A percentile compares a stretch with the other conserved stretches of the same genome.
Conservation (phyloP, 2,329 filamentous ascomycete genomes). For the Beauveria brongniartii region DNA sequence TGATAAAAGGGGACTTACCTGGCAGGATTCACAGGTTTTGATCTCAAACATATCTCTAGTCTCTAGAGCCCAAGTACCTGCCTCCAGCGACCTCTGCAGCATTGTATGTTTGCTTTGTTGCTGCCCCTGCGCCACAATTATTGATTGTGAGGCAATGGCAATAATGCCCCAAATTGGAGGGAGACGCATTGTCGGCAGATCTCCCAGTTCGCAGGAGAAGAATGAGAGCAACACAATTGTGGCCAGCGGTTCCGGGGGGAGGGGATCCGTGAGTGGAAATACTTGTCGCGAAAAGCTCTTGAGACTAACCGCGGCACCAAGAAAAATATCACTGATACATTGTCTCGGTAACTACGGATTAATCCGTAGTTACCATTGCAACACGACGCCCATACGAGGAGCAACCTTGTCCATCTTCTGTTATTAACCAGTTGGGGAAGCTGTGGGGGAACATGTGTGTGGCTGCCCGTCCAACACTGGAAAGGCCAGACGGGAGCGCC, state of each 20-base stretch:
- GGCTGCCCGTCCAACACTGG: neutral
- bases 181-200: neutral
- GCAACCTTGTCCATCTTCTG: neutral
- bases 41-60: slow-evolving; percentile 8
- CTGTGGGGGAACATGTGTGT: neutral
- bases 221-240: neutral
- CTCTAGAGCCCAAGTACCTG: slow-evolving; percentile 7
- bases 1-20: slow-evolving; percentile 14
- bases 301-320: neutral
- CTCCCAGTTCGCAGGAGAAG: neutral
- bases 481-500: neutral
- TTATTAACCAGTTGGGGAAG: neutral
- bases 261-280: neutral
- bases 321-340: neutral
- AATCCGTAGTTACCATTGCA: too few relatives aligned
- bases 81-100: slow-evolving; percentile 4
- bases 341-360: neutral
- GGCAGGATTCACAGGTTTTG: slow-evolving; percentile 19
- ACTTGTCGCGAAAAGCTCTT: neutral
- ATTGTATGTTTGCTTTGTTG: neutral
- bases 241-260: neutral
- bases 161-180: neutral
- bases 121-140: neutral
- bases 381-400: neutral
- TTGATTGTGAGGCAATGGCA: neutral